These are phyloP conservation scores for Amaranthus tricolor DNA, from an alignment of 179 eudicot species.

Conservation along the genomic window DNA sequence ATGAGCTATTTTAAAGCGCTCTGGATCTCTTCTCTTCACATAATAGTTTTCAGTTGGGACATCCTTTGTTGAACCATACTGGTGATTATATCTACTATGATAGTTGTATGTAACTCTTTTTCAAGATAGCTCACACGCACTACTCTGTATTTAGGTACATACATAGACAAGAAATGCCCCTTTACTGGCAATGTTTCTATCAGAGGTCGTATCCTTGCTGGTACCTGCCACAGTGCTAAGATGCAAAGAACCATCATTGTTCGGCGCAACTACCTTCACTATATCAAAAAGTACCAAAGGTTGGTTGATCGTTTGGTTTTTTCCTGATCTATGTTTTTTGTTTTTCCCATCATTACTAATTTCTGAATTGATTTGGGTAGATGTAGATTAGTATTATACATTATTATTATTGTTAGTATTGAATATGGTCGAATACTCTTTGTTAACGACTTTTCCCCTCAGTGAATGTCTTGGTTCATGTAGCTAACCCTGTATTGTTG, in stretches of 20 bases:
- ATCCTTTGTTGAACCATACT: not conserved
- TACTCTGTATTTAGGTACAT: conserved; percentile 43
- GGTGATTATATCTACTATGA: not conserved
- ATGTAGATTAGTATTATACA: too few species aligned
- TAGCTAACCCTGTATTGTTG: too few species aligned
- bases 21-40: too few species aligned
- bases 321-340: not conserved
- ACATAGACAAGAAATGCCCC: conserved; percentile 93
- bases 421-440: too few species aligned
- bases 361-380: not conserved
- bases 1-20: too few species aligned
- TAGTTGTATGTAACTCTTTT: not conserved
- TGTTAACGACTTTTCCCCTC: too few species aligned
- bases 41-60: not conserved
- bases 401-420: too few species aligned
- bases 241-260: conserved; percentile 80
- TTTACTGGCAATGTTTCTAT: conserved; percentile 79
- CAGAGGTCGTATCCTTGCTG: conserved; percentile 85
- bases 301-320: not conserved
- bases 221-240: conserved; percentile 93
- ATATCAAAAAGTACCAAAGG: conserved; percentile 82
- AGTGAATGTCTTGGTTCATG: too few species aligned
- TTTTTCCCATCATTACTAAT: not conserved
- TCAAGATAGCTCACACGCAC: not conserved
- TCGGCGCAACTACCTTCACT: conserved; percentile 73